Percentiles rank a stretch among this genome's conserved stretches.
Conservation (phyloP, 495 filamentous ascomycete genomes). For the Penicillium crystallinum region DNA sequence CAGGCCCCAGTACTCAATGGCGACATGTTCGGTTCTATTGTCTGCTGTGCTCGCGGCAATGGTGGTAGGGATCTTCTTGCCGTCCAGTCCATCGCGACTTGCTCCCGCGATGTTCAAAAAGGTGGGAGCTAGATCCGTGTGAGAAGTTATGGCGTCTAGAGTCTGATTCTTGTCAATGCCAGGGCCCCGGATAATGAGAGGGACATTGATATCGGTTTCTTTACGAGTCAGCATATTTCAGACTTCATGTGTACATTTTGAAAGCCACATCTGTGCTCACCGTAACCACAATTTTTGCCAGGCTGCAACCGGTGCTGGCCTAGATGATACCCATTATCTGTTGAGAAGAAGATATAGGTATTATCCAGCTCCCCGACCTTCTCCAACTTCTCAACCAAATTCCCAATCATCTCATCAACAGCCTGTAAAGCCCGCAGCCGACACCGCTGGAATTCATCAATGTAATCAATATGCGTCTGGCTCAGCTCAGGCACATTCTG, state of each 20-base stretch:
- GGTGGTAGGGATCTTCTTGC: conserved; percentile 45
- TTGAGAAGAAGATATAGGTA: conserved; percentile 62
- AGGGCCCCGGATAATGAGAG: conserved; percentile 55
- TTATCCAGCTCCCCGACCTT: conserved; percentile 52
- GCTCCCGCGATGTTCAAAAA: conserved; percentile 46
- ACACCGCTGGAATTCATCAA: conserved; percentile 58
- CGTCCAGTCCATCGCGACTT: conserved; percentile 46
- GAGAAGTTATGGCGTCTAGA: conserved; percentile 53
- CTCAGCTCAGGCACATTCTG: conserved; percentile 41
- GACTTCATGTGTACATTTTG: conserved; percentile 12
- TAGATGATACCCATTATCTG: conserved; percentile 67
- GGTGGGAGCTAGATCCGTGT: conserved; percentile 64
- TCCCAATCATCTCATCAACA: conserved; percentile 64
- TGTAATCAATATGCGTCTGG: conserved; percentile 51
- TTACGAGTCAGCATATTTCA: neutral
- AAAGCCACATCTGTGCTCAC: conserved; percentile 56
- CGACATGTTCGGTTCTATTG: conserved; percentile 51
- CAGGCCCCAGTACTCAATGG: conserved; percentile 58
- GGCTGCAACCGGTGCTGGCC: conserved; percentile 63
- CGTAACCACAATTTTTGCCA: conserved; percentile 63
- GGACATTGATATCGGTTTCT: conserved; percentile 66
- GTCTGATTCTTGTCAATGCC: conserved; percentile 42
- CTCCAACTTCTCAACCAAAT: conserved; percentile 45
- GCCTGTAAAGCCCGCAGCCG: conserved; percentile 57
- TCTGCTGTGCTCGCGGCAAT: conserved; percentile 24